Evolutionary conservation across 1,284 basidiomycete genomes (phyloP), one percentile per base, ranked within the genome.

Genomic region (Moesziomyces antarcticus): DNA sequence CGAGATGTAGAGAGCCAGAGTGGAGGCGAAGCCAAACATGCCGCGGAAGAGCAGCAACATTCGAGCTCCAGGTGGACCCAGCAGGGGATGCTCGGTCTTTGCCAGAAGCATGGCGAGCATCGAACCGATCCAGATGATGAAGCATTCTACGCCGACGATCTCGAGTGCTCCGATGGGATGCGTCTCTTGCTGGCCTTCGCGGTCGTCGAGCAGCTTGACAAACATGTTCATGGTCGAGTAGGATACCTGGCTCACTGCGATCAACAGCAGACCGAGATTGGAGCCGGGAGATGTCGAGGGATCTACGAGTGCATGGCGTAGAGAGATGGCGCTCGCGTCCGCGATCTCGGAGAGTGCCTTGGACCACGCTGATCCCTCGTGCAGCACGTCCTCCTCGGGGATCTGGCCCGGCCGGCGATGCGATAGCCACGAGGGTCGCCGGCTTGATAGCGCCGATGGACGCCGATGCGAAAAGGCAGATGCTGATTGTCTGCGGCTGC

Each of bases 21-120:
- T 85, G 0, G 88, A 89, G 9, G 61, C 85, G 48, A 79, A 90
- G 87, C 92, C 91, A 11, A 88, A 86, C 59, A 91, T 85, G 3
- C 91, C 91, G 69, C 92, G 84, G 3, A 87, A 81, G 0, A 87
- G 84, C 8, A 93, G 85, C 11, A 91, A 80, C 2, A 84, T 51
- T 18, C 92, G 87, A 5, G 92, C 87, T 1, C 87, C 90, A 45
- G 89, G 88, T 0, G 91, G 92, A 0, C 92, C 92, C 2, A 89
- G 75, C 44, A 90, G 83, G 0, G 91, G 90, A 77, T 92, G 85
- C 1, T 89, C 88, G 1, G 91, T 87, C 27, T 86, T 85, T n/a
- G 84, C 85, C 20, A 66, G 22, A 27, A 52, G 51, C 66, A 78
- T 69, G 77, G 63, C 85, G 79, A 37, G 59, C 42, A 33, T 80